Conservation (phyloP, 2,329 filamentous ascomycete species). For the Zymoseptoria crescenta region DNA sequence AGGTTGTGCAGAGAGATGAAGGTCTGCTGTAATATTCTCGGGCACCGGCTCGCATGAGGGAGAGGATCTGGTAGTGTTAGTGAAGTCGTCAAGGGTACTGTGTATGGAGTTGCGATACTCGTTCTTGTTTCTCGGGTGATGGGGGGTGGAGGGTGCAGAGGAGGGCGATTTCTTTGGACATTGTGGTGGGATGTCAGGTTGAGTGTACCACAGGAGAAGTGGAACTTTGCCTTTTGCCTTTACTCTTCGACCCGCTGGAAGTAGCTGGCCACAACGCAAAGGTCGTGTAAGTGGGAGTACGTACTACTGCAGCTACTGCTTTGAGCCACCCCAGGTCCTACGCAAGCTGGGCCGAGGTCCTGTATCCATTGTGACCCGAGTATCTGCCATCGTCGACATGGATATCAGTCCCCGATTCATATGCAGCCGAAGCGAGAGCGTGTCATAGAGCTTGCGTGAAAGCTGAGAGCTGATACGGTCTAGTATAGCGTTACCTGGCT, state of each 20-base stretch:
- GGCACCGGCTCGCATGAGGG: conserved; percentile 16
- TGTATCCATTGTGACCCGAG: not conserved
- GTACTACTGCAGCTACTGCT: not conserved
- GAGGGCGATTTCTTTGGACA: conserved; percentile 17
- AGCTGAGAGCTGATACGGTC: not conserved
- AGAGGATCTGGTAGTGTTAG: conserved; percentile 17
- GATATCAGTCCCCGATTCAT: not conserved
- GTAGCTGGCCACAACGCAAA: not conserved
- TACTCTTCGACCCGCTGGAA: not conserved
- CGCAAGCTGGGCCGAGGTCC: not conserved
- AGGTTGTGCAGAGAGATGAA: conserved; percentile 14
- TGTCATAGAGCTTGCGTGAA: not conserved
- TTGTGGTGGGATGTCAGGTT: not conserved
- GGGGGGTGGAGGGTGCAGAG: conserved; percentile 21
- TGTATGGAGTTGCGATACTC: conserved; percentile 6
- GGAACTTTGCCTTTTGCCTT: not conserved
- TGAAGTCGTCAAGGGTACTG: not conserved
- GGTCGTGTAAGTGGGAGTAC: not conserved
- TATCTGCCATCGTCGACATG: not conserved
- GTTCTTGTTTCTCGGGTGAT: conserved; percentile 15
- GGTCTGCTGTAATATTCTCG: conserved; percentile 22
- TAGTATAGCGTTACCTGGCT: not conserved
- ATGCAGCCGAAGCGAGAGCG: not conserved
- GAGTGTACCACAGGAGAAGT: not conserved
- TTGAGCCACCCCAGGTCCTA: not conserved